phyloP scores from a whole-genome alignment of 2,329 filamentous ascomycete genomes.

The Talaromyces islandicus region DNA sequence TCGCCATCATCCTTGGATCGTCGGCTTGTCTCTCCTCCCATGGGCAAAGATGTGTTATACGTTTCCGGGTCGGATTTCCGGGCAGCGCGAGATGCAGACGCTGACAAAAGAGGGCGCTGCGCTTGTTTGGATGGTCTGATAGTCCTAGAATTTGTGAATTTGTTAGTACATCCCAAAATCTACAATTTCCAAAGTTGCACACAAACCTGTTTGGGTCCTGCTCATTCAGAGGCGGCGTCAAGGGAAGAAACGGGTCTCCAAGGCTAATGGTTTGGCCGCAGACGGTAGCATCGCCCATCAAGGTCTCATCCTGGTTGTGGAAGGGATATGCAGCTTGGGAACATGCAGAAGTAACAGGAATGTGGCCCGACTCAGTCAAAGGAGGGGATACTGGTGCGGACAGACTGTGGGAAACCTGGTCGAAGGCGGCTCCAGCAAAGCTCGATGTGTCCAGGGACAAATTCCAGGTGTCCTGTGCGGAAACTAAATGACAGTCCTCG shows the following conservation, averaged over 20 bases:
- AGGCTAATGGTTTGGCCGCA: conserved; percentile 30
- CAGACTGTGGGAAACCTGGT: conserved; percentile 31
- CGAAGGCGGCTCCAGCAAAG: conserved; percentile 29
- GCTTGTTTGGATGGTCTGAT: conserved; percentile 33
- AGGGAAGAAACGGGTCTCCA: conserved; percentile 34
- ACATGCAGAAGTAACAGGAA: conserved; percentile 33
- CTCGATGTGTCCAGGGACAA: conserved; percentile 28
- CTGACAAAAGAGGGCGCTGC: conserved; percentile 30
- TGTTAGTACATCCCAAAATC: not conserved
- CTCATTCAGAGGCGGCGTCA: conserved; percentile 33
- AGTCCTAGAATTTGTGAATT: conserved; percentile 22
- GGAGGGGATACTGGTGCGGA: conserved; percentile 37
- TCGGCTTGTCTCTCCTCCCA: conserved; percentile 28
- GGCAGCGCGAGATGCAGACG: conserved; percentile 25
- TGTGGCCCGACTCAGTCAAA: conserved; percentile 36
- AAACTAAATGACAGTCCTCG: conserved; percentile 29
- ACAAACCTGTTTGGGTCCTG: conserved; percentile 38
- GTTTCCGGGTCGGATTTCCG: conserved; percentile 33
- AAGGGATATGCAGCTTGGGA: conserved; percentile 34
- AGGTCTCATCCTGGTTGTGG: conserved; percentile 30
- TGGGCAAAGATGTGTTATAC: conserved; percentile 26
- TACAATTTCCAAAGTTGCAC: not conserved
- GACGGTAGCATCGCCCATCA: conserved; percentile 33
- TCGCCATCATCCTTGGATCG: conserved; percentile 34
- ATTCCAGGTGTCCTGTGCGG: conserved; percentile 25